Percentiles rank a stretch among this genome's conserved stretches.
Conservation (phyloP, 2,329 filamentous ascomycete species). For the Exophiala xenobiotica region DNA sequence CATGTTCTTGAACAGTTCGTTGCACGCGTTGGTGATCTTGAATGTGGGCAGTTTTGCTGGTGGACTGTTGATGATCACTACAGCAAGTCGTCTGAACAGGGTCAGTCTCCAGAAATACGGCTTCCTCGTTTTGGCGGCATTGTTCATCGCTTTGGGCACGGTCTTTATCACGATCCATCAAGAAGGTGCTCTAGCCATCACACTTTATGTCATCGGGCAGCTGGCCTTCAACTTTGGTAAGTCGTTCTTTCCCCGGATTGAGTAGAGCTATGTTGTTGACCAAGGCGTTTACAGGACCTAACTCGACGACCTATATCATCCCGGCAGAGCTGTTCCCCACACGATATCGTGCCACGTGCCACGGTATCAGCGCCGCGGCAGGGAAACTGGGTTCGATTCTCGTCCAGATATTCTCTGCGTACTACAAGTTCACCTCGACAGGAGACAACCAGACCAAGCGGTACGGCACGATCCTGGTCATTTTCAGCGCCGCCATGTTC, state of each 20-base stretch:
- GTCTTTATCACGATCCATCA: slow-evolving; percentile 43
- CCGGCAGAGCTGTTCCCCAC: slow-evolving; percentile 59
- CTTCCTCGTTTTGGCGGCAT: slow-evolving; percentile 43
- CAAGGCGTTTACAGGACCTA: slow-evolving; percentile 35
- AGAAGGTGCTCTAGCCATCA: slow-evolving; percentile 38
- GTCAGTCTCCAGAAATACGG: slow-evolving; percentile 46
- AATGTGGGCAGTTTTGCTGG: slow-evolving; percentile 46
- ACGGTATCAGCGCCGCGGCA: slow-evolving; percentile 54
- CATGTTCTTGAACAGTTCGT: slow-evolving; percentile 41
- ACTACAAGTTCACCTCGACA: slow-evolving; percentile 40
- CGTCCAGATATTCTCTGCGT: slow-evolving; percentile 42
- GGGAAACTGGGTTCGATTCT: slow-evolving; percentile 55
- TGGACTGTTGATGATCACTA: slow-evolving; percentile 41
- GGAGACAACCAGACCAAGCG: slow-evolving; percentile 36
- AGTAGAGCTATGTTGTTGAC: no score
- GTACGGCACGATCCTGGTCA: slow-evolving; percentile 42
- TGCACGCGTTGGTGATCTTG: slow-evolving; percentile 42
- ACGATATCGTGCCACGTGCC: slow-evolving; percentile 53
- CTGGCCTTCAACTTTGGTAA: slow-evolving; percentile 49
- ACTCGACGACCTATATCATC: slow-evolving; percentile 48
- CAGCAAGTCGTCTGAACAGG: slow-evolving; percentile 43
- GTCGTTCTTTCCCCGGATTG: background rate
- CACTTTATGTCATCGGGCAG: slow-evolving; percentile 47
- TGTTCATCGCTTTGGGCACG: slow-evolving; percentile 45
- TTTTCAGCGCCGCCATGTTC: slow-evolving; percentile 45